Evolutionary conservation across 1,139 yeast species (phyloP).

Genomic region (Kodamaea derodonti): DNA sequence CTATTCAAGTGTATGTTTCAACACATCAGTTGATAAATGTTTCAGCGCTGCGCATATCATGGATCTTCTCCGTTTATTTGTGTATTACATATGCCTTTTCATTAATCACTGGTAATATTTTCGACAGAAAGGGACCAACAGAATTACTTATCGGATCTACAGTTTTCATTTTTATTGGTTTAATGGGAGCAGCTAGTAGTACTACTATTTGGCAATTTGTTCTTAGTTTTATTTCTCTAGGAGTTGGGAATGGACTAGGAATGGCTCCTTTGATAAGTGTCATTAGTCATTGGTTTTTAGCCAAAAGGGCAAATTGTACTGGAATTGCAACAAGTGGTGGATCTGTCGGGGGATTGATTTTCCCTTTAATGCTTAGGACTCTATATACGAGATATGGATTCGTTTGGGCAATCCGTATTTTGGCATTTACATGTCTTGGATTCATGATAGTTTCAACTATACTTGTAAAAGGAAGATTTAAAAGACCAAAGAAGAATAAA

Average conservation of each 20-base stretch:
- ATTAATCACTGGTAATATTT: conserved; percentile 57
- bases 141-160: conserved; percentile 46
- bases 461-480: conserved; percentile 39
- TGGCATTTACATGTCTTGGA: conserved; percentile 47
- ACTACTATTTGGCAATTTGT: conserved; percentile 54
- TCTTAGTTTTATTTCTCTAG: conserved; percentile 54
- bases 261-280: conserved; percentile 59
- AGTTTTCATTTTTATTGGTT: conserved; percentile 41
- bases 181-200: conserved; percentile 53
- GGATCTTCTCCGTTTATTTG: conserved; percentile 60
- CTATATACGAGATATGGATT: conserved; percentile 49
- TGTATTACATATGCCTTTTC: conserved; percentile 58
- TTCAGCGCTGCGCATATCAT: conserved; percentile 47
- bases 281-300: conserved; percentile 59
- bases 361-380: conserved; percentile 51
- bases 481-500: conserved; percentile 2
- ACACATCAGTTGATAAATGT: conserved; percentile 44
- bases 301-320: conserved; percentile 51
- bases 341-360: conserved; percentile 57
- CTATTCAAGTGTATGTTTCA: conserved; percentile 56
- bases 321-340: conserved; percentile 63
- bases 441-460: conserved; percentile 34
- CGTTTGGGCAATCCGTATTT: conserved; percentile 58
- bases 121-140: conserved; percentile 54
- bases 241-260: conserved; percentile 55